Base-by-base conservation (phyloP, 129 eudicot species). In the Arctium minus region DNA sequence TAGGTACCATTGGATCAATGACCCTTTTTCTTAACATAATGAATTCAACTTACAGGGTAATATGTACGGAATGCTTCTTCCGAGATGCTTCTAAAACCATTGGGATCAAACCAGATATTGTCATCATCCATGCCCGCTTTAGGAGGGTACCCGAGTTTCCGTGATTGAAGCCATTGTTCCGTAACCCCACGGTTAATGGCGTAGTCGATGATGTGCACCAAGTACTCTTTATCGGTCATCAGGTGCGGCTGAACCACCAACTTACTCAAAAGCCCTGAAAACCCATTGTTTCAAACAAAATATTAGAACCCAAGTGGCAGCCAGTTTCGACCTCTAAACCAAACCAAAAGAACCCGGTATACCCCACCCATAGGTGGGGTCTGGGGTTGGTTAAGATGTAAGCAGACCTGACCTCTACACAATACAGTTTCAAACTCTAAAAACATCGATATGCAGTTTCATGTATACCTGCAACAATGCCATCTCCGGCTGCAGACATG, bases 401-500 rank as follows among this genome's bases (percentile, higher is more conserved):
- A 44, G 50, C 50, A 44, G 50, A 8, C 50, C 12, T 44, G 50
- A 44, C 50, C 50, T 44, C 50, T 33, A 18, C 10, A 1, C 33
- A 1, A 60, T 44, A 77, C 8, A 77, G 40, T 77, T 22, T 60
- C n/a, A 77, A 22, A 35, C 18, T 17, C 10, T 6, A 22, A 32
- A 5, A 11, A 17, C n/a, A 32, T 74, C 5, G 73, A 40, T 50
- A 74, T 17, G 17, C 22, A 33, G 81, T 72, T 33, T 33, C 15
- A 74, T 65, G 13, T 5, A 44, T 91, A 96, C 99, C 98, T 86
- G 96, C 99, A 81, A 96, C 94, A 78, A 96, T 84, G 83, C 98
- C 98, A 84, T 93, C 98, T 67, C 97, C 98, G 37, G 95, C 80
- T 30, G 99, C 97, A 38, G 98, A 91, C 99, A 96, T 90, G 77